Base-by-base conservation (phyloP, 2,329 filamentous ascomycete genomes). In the Hypoxylon sp. region DNA sequence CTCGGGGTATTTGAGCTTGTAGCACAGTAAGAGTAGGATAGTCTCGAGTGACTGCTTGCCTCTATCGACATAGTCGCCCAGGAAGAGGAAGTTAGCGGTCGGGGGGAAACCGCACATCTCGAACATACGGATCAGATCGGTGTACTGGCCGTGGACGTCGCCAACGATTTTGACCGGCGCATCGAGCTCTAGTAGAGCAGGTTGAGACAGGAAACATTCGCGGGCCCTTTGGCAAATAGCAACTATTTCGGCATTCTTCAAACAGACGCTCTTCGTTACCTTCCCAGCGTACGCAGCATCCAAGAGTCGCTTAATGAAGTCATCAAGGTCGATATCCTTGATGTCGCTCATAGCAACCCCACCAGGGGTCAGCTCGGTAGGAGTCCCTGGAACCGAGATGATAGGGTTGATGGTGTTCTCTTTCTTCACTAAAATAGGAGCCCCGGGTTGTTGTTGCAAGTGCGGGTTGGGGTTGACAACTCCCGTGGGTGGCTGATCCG, bases 41-140 rank as follows among this genome's bases (percentile, higher is more conserved):
- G 94, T 98, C 80, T 98, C 94, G 64, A 98, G 83, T 43, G 92
- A 96, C 78, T 97, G 93, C 82, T 98, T 98, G 71, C 94, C 94
- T 56, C 94, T 89, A 77, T 98, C 94, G 73, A 98, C 94, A 76
- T 98, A 98, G 77, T 98, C 94, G 53, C 94, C 94, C 3, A 98
- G 83, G 79, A 97, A 98, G 52, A 98, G 85, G 75, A 93, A 98
- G 81, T 98, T 98, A 39, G 93, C 88, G 65, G 87, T 90, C 1
- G 94, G 94, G 6, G 94, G 94, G 74, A 97, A 98, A 4, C 94
- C 94, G 75, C 94, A 97, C 94, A 97, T 97, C 78, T 98, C 94
- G 74, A 98, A 98, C 86, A 98, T 92, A 67, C 94, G 89, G 73
- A 98, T 96, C 53, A 98, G 82, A 78, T 98, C 94, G 10, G 93